Base-by-base conservation (phyloP, 1,284 basidiomycete genomes). In the Cutaneotrichosporon sp. region DNA sequence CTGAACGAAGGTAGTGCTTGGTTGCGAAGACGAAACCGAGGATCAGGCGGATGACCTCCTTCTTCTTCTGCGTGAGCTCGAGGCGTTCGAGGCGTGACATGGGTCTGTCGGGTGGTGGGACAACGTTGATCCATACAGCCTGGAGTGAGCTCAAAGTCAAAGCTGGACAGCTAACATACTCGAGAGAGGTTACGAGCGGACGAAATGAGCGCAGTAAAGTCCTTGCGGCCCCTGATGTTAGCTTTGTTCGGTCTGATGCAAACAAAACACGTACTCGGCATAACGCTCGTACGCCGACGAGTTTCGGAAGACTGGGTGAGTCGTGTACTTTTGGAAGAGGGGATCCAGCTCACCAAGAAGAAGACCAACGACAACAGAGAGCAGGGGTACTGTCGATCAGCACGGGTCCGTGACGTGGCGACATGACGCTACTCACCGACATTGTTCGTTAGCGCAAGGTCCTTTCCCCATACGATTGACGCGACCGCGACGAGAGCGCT, bases 341-440 rank as follows among this genome's bases (percentile, higher is more conserved):
- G 38, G 46, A 22, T 7, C 60, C 32, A 56, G 66, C 55, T 51
- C 58, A 70, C 67, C 67, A 58, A 75, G 71, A 18, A 82, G 71
- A 10, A 69, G 60, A 79, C 90, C 83, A 67, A 95, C 93, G 67
- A 96, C 93, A 16, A 97, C 90, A 8, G 90, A 91, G 30, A 96
- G 83, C 55, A 96, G 81, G 1, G 92, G 92, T 5, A 93, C 87
- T 69, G 61, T 2, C 3, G 11, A n/a, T 59, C 22, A 62, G 60
- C 55, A 38, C 51, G 31, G 16, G 34, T 9, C 49, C 34, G 34
- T 36, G 16, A 49, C 4, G 7, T 40, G 9, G 22, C 32, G 21
- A 47, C 57, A 30, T 30, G 31, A 16, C 51, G 34, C 22, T 18
- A 74, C 77, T 62, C 61, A 77, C 77, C 77, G 56, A 80, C 77